Base-by-base conservation (phyloP, 164 flowering plant species). In the Vitis cinerea region DNA sequence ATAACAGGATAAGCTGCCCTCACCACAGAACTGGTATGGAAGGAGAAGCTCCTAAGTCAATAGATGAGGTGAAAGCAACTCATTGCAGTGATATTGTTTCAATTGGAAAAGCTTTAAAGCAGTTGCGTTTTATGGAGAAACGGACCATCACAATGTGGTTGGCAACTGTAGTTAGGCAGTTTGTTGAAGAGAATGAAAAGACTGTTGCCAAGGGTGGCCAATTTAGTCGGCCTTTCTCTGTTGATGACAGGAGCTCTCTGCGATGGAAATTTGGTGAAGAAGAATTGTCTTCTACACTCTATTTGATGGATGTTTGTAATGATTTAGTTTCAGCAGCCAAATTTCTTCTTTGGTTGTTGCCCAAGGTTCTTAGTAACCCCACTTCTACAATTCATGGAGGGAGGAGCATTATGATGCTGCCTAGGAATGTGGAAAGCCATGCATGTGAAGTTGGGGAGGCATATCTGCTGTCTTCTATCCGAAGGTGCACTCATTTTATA, bases 251-350 rank as follows among this genome's bases (percentile, higher is more conserved):
- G 71, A 78, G 79, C 71, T 69, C 85, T 63, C 14, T 64, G 1
- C 74, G 65, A 19, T 93, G 99, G 99, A 96, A 86, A 83, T 92
- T 96, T 66, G 87, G 91, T 70, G 98, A 93, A 75, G 97, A 93
- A 72, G 97, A 88, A 72, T 83, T 96, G 56, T 84, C 93, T 49
- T 61, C 79, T 63, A 79, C 92, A 69, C 71, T 96, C 15, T 93
- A 92, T 82, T 72, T 93, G 74, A 74, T 93, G 84, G 99, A 96
- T 84, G 77, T 83, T 64, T 87, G 86, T 74, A 64, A 77, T 80
- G 98, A 96, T 66, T 74, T 88, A 63, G 81, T 87, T 56, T 86
- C 87, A 53, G 96, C 90, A 3, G 76, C 76, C 66, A 92, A 80
- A 69, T 86, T 96, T 80, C 83, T 93, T 10, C 78, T 93, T n/a